phyloP scores from a whole-genome alignment of 495 filamentous ascomycete species.

The Chaetomium cochliodes region DNA sequence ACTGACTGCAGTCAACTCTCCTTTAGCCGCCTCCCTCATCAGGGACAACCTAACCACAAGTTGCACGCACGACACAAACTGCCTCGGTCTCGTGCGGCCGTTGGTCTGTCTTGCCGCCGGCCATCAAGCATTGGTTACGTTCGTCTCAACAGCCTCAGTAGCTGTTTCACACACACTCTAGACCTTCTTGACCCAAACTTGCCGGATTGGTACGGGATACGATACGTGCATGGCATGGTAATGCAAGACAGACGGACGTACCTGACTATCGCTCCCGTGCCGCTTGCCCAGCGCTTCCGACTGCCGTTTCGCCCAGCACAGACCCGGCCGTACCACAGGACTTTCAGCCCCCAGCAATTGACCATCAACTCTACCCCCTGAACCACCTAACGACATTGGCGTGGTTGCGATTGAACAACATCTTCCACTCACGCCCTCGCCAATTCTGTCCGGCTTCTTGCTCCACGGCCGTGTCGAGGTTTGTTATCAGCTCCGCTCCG shows the following conservation, averaged over 20 bases:
- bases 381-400: slow-evolving; percentile 1
- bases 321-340: slow-evolving; percentile 8
- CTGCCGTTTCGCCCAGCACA: slow-evolving; percentile 10
- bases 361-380: neutral
- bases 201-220: neutral
- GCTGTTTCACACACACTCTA: neutral
- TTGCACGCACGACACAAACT: neutral
- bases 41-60: too few relatives aligned
- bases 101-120: slow-evolving; percentile 11
- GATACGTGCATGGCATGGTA: neutral
- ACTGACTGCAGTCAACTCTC: neutral
- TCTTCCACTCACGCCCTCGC: neutral
- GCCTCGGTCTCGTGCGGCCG: neutral
- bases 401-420: neutral
- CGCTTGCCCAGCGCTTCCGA: neutral
- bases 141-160: neutral
- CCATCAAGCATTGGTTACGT: neutral
- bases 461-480: slow-evolving; percentile 7
- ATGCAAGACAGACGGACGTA: neutral
- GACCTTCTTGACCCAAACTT: neutral
- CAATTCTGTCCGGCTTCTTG: neutral
- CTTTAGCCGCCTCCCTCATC: slow-evolving; percentile 15
- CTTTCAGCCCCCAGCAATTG: slow-evolving; percentile 16
- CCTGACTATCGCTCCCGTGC: too few relatives aligned
- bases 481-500: slow-evolving; percentile 6